Conservation (phyloP, 2,329 filamentous ascomycete genomes). For the Hypoxylon sp. region DNA sequence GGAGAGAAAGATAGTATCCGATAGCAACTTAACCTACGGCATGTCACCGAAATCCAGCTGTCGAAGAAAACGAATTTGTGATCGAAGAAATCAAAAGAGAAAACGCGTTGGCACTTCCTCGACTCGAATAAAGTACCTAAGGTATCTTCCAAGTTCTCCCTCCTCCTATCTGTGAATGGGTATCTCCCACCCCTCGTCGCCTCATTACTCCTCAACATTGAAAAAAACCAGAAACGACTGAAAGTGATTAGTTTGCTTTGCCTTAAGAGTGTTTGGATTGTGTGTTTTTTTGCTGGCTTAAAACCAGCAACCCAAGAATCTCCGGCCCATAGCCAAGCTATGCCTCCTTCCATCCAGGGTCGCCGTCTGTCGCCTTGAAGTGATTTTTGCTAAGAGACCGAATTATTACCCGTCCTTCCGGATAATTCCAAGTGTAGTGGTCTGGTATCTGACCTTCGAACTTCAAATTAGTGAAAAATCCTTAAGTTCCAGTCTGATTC, state of each 20-base stretch:
- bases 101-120: constrained; percentile 21
- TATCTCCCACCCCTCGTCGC: constrained; percentile 39
- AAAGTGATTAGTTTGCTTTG: constrained; percentile 34
- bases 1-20: constrained; percentile 20
- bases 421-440: constrained; percentile 33
- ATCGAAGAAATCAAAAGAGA: constrained; percentile 36
- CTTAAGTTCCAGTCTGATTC: constrained; percentile 44
- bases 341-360: constrained; percentile 35
- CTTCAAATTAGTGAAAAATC: constrained; percentile 37
- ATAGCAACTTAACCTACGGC: constrained; percentile 21
- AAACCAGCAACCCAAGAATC: constrained; percentile 38
- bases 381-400: constrained; percentile 32
- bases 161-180: constrained; percentile 35
- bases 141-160: constrained; percentile 43
- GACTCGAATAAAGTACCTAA: constrained; percentile 32
- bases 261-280: constrained; percentile 6
- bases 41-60: constrained; percentile 25
- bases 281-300: constrained; percentile 31
- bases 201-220: constrained; percentile 39
- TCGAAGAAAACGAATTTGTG: constrained; percentile 25
- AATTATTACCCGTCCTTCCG: constrained; percentile 14
- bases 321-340: constrained; percentile 46
- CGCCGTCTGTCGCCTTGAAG: constrained; percentile 39
- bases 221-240: constrained; percentile 37
- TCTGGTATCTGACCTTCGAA: constrained; percentile 25